Evolutionary conservation across 1,284 basidiomycete genomes (phyloP).

Genomic region (Ceratobasidium papillatum): DNA sequence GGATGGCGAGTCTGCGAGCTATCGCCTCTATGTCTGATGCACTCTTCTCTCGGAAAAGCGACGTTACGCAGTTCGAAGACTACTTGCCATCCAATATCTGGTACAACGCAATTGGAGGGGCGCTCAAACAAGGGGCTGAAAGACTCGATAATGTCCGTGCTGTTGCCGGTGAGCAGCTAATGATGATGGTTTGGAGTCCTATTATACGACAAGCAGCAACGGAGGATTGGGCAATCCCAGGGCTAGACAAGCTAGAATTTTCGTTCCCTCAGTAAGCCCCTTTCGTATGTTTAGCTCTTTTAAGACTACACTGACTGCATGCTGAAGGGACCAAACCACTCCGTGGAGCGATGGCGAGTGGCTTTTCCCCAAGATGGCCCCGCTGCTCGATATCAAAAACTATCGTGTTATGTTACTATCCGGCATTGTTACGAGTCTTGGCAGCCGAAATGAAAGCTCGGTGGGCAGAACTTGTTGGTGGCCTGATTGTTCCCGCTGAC

Average conservation of each 20-base stretch:
- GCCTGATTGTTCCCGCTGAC: conserved; percentile 29
- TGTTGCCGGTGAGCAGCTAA: conserved; percentile 72
- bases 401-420: conserved; percentile 72
- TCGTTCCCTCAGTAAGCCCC: conserved; percentile 65
- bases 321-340: conserved; percentile 52
- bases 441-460: conserved; percentile 81
- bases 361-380: conserved; percentile 76
- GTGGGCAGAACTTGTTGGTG: conserved; percentile 59
- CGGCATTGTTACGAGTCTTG: conserved; percentile 79
- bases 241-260: conserved; percentile 56
- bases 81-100: conserved; percentile 71
- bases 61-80: conserved; percentile 52
- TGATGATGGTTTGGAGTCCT: conserved; percentile 61
- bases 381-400: conserved; percentile 66
- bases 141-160: conserved; percentile 89
- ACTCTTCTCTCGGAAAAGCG: conserved; percentile 41
- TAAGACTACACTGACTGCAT: conserved; percentile 2
- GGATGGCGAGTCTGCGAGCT: conserved; percentile 76
- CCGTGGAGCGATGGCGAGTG: conserved; percentile 74
- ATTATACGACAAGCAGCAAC: conserved; percentile 52
- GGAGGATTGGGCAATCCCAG: conserved; percentile 61
- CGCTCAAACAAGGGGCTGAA: conserved; percentile 91
- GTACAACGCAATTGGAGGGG: conserved; percentile 66
- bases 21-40: conserved; percentile 52
- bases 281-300: conserved; percentile 31